Base-by-base conservation (phyloP, 192 early-diverging fungal genomes). In the Geranomyces michiganensis region DNA sequence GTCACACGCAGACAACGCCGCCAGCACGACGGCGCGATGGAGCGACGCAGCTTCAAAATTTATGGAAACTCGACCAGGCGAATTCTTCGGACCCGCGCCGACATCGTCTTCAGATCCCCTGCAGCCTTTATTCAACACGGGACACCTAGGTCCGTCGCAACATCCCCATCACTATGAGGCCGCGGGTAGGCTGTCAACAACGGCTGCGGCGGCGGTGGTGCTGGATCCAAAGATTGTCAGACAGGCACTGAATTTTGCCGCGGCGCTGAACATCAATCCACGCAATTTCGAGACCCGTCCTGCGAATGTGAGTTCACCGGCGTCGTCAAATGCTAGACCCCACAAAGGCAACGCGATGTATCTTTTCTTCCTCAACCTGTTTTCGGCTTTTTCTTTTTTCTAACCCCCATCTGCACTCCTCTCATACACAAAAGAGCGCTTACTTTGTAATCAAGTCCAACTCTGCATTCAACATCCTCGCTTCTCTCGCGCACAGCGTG, bases 391-490 rank as follows among this genome's bases (percentile, higher is more conserved):
- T 53, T 32, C 30, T 29, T 70, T 22, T 66, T 2, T 60, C 27
- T 14, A 5, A 48, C 22, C 46, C 62, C 14, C n/a, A 63, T 1
- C 64, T n/a, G n/a, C n/a, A n/a, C n/a, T n/a, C n/a, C n/a, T n/a
- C n/a, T n/a, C n/a, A n/a, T n/a, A n/a, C n/a, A n/a, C n/a, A n/a
- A n/a, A n/a, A 82, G 80, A 78, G 83, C 27, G 62, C 80, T 10
- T 87, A 79, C 68, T 87, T 85, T 71, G 83, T 87, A 27, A 85
- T 87, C 63, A 87, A 87, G 56, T 85, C 83, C 29, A 82, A 78
- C 67, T 82, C 78, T 29, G 77, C 84, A 59, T 73, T 74, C 71
- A 81, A 87, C 71, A 75, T 87, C 24, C 80, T 78, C 47, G 73
- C 69, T 33, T 78, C 79, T 47, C 63, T 84, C 53, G 73, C 81